Evolutionary conservation across 768 basidiomycete species (phyloP), one percentile per base, ranked within the genome.

Genomic region (Mycena venus): DNA sequence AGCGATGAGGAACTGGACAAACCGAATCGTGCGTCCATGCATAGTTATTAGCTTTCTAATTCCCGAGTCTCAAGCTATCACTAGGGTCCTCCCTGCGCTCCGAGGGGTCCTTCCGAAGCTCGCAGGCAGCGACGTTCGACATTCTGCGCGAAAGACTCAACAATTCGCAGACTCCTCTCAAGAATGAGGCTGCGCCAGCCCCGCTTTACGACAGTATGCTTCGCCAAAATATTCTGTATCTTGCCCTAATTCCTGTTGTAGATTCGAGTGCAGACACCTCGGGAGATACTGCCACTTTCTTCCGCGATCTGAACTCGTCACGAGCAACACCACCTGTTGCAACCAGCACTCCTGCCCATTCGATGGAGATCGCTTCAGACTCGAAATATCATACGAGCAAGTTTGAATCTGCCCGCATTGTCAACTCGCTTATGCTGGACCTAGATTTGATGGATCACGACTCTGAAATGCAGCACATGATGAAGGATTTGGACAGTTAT

Each of bases 1-100:
- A 93, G 92, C 77, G 93, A 94, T 75, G 93, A 94, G 78, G 93
- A 94, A 78, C 80, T 84, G 3, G 92, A 92, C 40, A 87, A 86
- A 73, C 78, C 79, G 38, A 81, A 86, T 67, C 86, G 93, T 94
- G 81, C 78, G 91, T 82, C 32, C 42, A 36, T 32, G 25, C 36
- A 21, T 12, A n/a, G n/a, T 31, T 60, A 62, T 40, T 42, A 23
- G 34, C 58, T 15, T 32, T 66, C n/a, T 25, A 23, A 77, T 23
- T 64, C 25, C 44, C 38, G 23, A 60, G 67, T 69, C 40, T 61
- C 38, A 79, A 55, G 72, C 65, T 66, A 66, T 32, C 58, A 32
- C 53, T 74, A 80, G 80, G 75, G 61, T 80, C 75, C 11, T 78
- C 65, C 34, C 75, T 74, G 74, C 81, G 77, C 51, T 82, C 82